Conservation (phyloP, 2,329 filamentous ascomycete species). For the Botrytis aclada region DNA sequence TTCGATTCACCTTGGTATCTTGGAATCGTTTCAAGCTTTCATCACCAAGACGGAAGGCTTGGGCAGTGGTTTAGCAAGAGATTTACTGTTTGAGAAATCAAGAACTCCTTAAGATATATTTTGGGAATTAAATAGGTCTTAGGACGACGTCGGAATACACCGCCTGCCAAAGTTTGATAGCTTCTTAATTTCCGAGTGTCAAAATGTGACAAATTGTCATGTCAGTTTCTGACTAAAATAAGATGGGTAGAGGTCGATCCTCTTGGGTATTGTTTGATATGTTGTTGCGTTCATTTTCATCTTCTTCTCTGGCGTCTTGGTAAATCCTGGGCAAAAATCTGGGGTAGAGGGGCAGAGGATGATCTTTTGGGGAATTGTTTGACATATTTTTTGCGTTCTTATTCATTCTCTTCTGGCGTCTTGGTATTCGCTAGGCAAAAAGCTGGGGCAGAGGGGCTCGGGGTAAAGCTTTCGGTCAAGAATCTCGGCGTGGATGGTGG, state of each 20-base stretch:
- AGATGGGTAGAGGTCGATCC: not conserved
- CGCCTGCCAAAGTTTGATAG: not conserved
- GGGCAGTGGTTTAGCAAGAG: not conserved
- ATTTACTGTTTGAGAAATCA: not conserved
- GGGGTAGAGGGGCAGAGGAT: constrained; percentile 3
- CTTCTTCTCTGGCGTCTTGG: not conserved
- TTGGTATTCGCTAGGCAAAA: not conserved
- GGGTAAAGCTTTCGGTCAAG: not conserved
- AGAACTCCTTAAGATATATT: not conserved
- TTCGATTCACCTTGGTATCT: not conserved
- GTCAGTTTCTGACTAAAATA: not conserved
- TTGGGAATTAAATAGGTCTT: not conserved
- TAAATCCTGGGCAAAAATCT: not conserved
- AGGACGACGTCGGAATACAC: not conserved
- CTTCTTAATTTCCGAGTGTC: not conserved
- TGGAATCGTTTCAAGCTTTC: constrained; percentile 4
- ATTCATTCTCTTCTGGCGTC: not conserved
- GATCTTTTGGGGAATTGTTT: not conserved
- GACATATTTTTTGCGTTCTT: not conserved
- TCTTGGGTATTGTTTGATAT: not conserved
- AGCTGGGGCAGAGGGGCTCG: constrained; percentile 9
- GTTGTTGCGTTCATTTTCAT: not conserved
- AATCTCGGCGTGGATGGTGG: not conserved
- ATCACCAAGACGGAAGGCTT: constrained; percentile 4
- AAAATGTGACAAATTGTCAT: not conserved